These are phyloP conservation scores for Globisporangium solare DNA, from an alignment of 352 stramenopile genomes.

Conservation along the genomic window DNA sequence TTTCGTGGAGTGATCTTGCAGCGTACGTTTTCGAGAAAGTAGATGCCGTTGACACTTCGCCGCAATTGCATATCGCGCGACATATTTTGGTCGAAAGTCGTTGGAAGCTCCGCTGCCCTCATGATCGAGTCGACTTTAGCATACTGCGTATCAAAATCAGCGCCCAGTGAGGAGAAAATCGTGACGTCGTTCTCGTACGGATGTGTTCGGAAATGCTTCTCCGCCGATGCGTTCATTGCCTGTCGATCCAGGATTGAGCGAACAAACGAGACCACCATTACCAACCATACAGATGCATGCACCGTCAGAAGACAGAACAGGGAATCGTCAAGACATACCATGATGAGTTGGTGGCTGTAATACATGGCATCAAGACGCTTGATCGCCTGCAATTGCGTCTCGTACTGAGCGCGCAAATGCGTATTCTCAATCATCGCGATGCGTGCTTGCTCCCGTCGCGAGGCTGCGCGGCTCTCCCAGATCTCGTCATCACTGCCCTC, in stretches of 20 bases:
- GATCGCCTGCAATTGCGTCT: constrained; percentile 28
- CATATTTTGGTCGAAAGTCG: constrained; percentile 21
- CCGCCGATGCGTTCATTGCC: background rate
- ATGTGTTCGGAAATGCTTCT: background rate
- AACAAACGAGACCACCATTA: background rate
- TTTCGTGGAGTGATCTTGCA: constrained; percentile 1
- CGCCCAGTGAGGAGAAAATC: constrained; percentile 26
- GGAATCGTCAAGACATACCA: background rate
- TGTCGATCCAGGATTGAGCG: background rate
- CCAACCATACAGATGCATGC: too few species aligned
- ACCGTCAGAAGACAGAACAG: background rate
- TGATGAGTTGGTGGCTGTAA: constrained; percentile 11
- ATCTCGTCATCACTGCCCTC: constrained; percentile 23
- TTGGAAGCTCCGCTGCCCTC: constrained; percentile 13
- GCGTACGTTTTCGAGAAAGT: constrained; percentile 10
- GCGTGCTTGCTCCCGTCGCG: constrained; percentile 24
- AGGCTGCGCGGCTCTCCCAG: background rate
- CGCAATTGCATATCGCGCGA: background rate
- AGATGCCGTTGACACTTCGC: constrained; percentile 11
- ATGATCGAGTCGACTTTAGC: constrained; percentile 21
- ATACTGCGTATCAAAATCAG: constrained; percentile 25
- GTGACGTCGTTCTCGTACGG: constrained; percentile 18
- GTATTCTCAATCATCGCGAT: constrained; percentile 31
- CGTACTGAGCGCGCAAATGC: constrained; percentile 22
- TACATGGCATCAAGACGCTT: constrained; percentile 33